phyloP scores from a whole-genome alignment of 1,284 basidiomycete species.

The Leccinum solheimii region DNA sequence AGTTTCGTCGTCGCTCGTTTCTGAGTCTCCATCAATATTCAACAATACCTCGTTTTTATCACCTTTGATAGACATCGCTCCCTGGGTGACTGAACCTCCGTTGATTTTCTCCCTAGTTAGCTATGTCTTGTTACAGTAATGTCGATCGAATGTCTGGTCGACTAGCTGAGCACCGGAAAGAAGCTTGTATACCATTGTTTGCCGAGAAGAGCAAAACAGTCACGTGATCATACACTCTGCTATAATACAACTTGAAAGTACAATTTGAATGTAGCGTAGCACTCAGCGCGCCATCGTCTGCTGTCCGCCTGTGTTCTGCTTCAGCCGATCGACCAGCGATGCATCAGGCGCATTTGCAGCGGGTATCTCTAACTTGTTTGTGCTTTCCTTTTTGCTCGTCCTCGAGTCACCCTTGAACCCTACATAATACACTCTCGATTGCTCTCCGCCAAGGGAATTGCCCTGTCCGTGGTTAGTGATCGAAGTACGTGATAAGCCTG shows the following conservation, averaged over 20 bases:
- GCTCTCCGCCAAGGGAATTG: slow-evolving; percentile 63
- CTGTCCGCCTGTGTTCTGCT: slow-evolving; percentile 49
- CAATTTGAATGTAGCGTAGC: not conserved
- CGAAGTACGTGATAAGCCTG: slow-evolving; percentile 16
- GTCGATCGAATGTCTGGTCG: too few species aligned
- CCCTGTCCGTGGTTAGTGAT: slow-evolving; percentile 42
- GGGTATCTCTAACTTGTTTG: slow-evolving; percentile 65
- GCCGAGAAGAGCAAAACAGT: too few species aligned
- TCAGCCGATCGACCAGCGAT: slow-evolving; percentile 57
- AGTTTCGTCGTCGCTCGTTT: too few species aligned
- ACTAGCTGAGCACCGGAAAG: too few species aligned
- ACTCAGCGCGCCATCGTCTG: slow-evolving; percentile 32
- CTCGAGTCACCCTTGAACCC: slow-evolving; percentile 78
- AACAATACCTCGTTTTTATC: too few species aligned
- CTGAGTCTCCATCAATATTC: too few species aligned
- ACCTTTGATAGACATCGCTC: too few species aligned
- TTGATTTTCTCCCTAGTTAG: too few species aligned
- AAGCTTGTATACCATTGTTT: too few species aligned
- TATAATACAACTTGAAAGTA: not conserved
- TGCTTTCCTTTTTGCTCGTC: slow-evolving; percentile 56
- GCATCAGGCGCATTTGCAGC: slow-evolving; percentile 72
- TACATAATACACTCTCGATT: slow-evolving; percentile 68
- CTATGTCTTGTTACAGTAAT: too few species aligned
- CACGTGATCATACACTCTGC: not conserved
- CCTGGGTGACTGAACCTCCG: too few species aligned